Evolutionary conservation across 257 asterid genomes (phyloP).

Genomic region (Mitragyna speciosa): DNA sequence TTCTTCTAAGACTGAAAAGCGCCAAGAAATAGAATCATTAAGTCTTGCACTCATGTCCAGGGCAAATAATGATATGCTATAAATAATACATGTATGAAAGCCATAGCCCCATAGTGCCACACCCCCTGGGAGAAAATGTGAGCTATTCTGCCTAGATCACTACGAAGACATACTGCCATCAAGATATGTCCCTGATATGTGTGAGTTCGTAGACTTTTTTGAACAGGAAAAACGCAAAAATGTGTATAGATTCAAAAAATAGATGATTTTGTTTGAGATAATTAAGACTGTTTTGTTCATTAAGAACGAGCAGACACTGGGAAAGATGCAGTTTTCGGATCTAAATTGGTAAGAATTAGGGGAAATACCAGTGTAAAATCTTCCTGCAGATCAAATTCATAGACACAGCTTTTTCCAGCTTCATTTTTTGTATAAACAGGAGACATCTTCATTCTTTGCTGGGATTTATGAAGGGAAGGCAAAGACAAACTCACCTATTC

Average conservation of each 20-base stretch:
- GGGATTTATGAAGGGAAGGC: background rate
- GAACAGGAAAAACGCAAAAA: background rate
- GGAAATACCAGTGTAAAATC: constrained; percentile 55
- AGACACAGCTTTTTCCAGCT: constrained; percentile 28
- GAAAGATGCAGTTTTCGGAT: background rate
- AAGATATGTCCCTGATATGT: background rate
- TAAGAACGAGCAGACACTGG: background rate
- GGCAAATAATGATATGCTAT: background rate
- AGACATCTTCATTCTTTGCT: constrained; percentile 42
- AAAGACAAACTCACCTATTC: background rate
- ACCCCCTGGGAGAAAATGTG: background rate
- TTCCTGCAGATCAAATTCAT: constrained; percentile 61
- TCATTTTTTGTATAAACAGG: constrained; percentile 32
- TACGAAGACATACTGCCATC: background rate
- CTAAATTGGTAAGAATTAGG: background rate
- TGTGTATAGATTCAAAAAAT: background rate
- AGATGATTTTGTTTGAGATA: background rate
- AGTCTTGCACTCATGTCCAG: background rate
- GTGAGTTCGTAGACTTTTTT: background rate
- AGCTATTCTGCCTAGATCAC: background rate
- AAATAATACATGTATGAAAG: background rate
- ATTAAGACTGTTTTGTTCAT: background rate
- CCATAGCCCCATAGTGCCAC: background rate
- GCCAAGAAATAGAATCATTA: background rate
- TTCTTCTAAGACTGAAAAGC: constrained; percentile 59